Base-by-base conservation (phyloP, 2,329 filamentous ascomycete species). In the Mariannaea elegans region DNA sequence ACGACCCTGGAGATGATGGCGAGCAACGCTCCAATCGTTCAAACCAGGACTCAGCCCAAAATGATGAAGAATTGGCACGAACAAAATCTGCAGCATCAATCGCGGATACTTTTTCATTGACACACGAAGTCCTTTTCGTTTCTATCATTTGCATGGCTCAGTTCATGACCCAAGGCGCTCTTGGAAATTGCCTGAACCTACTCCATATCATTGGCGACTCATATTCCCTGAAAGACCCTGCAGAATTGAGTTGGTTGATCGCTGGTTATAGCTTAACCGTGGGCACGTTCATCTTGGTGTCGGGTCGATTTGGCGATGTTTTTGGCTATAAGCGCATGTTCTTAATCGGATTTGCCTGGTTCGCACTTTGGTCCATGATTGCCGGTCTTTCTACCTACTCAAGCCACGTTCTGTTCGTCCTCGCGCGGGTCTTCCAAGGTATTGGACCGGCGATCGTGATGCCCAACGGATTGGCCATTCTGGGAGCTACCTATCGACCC, bases 381-480 rank as follows among this genome's bases (percentile, higher is more conserved):
- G 78, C 77, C 4, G 85, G 84, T 0, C 56, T 78, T 0, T 70
- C 73, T 1, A 68, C 71, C 46, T 81, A 79, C 56, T 77, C 77
- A 5, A 72, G 71, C 52, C 73, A 72, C 52, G 73, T 78, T 2
- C 73, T 84, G 12, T 85, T 86, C 65, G 77, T 83, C 59, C 75
- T 82, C 32, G 77, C 79, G n/a, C 78, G 86, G 6, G 83, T 81
- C 0, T 70, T 87, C 3, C 85, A 88, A 62, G 85, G 86, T 0
- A 81, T 89, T 16, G 89, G 89, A 0, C 85, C 87, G 0, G 87
- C 87, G 0, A 77, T 91, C 31, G 75, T 82, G 10, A 76, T 91
- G 21, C 89, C 89, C 1, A 91, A 90, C 62, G 86, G 80, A 0
- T 73, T 91, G 19, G 88, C 87, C 2, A 78, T 92, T 12, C 72